Conservation (phyloP, 108 stramenopile genomes). For the Ochromonas danica region DNA sequence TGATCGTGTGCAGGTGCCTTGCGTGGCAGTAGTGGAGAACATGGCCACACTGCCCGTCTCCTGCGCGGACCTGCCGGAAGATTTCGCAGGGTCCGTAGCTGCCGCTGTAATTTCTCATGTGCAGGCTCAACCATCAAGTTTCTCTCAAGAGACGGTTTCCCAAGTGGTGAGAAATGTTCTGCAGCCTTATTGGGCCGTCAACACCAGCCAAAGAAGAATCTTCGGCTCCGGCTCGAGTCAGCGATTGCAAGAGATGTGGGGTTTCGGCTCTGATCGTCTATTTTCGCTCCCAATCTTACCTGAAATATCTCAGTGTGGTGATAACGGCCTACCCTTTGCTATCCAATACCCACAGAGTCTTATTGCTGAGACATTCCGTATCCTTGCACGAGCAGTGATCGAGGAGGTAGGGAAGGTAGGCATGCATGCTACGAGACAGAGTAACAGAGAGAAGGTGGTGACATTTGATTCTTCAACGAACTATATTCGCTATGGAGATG, state of each 20-base stretch:
- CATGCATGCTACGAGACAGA: constrained; percentile 43
- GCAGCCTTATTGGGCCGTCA: neutral
- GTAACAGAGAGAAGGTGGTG: constrained; percentile 23
- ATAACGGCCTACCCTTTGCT: constrained; percentile 72
- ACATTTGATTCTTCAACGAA: neutral
- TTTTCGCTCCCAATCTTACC: constrained; percentile 70
- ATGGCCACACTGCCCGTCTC: constrained; percentile 61
- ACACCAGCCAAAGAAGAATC: constrained; percentile 59
- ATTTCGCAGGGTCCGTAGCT: neutral
- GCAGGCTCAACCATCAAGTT: no score
- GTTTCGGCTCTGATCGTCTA: constrained; percentile 76
- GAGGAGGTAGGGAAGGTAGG: neutral
- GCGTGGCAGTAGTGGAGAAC: constrained; percentile 94
- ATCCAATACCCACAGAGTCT: constrained; percentile 37
- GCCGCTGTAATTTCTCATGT: neutral
- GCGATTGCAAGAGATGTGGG: constrained; percentile 73
- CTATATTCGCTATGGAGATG: neutral
- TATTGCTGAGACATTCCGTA: constrained; percentile 55
- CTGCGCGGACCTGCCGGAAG: neutral
- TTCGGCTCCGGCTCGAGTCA: constrained; percentile 73
- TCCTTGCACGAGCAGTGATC: constrained; percentile 43
- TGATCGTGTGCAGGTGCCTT: constrained; percentile 80
- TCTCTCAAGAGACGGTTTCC: neutral
- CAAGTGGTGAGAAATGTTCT: no score
- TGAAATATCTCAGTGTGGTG: constrained; percentile 72